Percentiles rank a stretch among this genome's conserved stretches.
Evolutionary conservation across 768 basidiomycete species (phyloP).

Genomic region (Amanita pallidorosea): DNA sequence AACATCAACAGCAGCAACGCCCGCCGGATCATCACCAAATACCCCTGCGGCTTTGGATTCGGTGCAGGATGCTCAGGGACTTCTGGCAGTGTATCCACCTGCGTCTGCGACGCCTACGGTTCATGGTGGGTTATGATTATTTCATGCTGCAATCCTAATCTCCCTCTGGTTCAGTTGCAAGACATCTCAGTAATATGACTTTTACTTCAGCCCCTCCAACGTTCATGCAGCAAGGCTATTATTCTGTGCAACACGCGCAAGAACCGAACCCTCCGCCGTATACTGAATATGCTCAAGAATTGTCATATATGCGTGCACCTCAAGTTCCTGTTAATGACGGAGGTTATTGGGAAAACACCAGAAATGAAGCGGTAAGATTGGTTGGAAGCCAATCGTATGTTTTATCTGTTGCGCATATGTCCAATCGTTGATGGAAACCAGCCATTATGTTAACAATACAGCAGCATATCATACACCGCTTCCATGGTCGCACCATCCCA

Average conservation of each 20-base stretch:
- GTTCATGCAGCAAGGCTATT: slow-evolving; percentile 49
- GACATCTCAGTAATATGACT: slow-evolving; percentile 54
- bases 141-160: background rate
- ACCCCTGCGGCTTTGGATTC: slow-evolving; percentile 28
- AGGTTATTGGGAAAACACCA: slow-evolving; percentile 54
- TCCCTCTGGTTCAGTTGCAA: slow-evolving; percentile 35
- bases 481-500: slow-evolving; percentile 10
- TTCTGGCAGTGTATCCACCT: slow-evolving; percentile 61
- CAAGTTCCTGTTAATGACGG: slow-evolving; percentile 32
- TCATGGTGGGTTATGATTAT: slow-evolving; percentile 40
- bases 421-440: slow-evolving; percentile 12
- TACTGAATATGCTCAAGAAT: slow-evolving; percentile 56
- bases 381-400: slow-evolving; percentile 49
- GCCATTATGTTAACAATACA: slow-evolving; percentile 31
- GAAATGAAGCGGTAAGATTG: slow-evolving; percentile 51
- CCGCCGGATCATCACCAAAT: slow-evolving; percentile 1
- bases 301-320: slow-evolving; percentile 43
- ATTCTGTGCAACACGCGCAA: slow-evolving; percentile 25
- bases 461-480: slow-evolving; percentile 23
- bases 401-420: slow-evolving; percentile 12
- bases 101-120: slow-evolving; percentile 70
- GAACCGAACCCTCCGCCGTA: slow-evolving; percentile 34
- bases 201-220: slow-evolving; percentile 50
- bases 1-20: slow-evolving; percentile 9
- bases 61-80: slow-evolving; percentile 56